Conservation (phyloP, 148 eudicot genomes). For the Diospyros kaki region DNA sequence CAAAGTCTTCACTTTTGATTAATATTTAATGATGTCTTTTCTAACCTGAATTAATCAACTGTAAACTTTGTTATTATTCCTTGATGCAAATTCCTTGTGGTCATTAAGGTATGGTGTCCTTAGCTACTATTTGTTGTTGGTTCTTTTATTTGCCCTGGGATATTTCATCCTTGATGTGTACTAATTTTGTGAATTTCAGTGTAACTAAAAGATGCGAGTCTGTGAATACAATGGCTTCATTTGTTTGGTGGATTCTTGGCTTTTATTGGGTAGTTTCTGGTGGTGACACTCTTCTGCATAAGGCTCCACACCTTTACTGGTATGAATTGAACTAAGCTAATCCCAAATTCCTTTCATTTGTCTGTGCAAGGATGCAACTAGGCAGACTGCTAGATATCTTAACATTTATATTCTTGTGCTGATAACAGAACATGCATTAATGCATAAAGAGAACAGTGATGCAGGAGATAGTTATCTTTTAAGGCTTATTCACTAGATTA, state of each 20-base stretch:
- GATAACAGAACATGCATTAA: not conserved
- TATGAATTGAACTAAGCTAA: conserved; percentile 25
- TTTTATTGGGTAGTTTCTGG: conserved; percentile 93
- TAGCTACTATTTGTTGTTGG: not conserved
- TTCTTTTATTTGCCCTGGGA: not conserved
- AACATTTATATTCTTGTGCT: not conserved
- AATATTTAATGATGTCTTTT: not conserved
- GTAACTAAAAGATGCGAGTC: conserved; percentile 69
- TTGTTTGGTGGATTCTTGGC: conserved; percentile 97
- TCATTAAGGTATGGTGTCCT: not conserved
- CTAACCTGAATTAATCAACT: not conserved
- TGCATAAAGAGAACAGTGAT: not conserved
- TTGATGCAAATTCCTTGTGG: not conserved
- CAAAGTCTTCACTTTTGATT: no score
- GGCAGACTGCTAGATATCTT: not conserved
- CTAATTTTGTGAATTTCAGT: conserved; percentile 30
- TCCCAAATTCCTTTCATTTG: conserved; percentile 1
- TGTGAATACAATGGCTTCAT: conserved; percentile 75
- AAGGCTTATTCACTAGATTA: not conserved
- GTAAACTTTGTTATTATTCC: not conserved
- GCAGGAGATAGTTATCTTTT: not conserved
- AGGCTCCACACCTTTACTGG: conserved; percentile 90
- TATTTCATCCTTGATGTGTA: conserved; percentile 8
- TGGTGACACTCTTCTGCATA: conserved; percentile 63
- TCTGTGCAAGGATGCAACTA: not conserved